phyloP scores from a whole-genome alignment of 2,329 filamentous ascomycete species.

The Xylaria sp. region DNA sequence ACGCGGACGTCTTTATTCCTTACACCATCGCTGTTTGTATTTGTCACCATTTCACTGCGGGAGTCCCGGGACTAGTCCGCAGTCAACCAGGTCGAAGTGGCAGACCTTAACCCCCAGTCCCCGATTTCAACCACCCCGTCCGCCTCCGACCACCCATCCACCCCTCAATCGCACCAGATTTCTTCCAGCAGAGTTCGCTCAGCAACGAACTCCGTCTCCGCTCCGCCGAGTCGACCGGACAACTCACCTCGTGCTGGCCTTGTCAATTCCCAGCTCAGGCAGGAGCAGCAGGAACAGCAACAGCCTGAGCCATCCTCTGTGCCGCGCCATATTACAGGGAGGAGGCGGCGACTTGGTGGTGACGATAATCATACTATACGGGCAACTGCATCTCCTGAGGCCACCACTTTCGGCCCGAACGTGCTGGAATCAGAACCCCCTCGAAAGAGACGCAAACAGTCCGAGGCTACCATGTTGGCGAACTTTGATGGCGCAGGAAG shows the following conservation, averaged over 20 bases:
- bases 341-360: slow-evolving; percentile 47
- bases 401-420: slow-evolving; percentile 20
- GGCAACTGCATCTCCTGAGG: slow-evolving; percentile 23
- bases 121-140: slow-evolving; percentile 49
- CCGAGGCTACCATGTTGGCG: slow-evolving; percentile 56
- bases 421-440: slow-evolving; percentile 27
- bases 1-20: neutral
- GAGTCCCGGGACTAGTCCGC: slow-evolving; percentile 38
- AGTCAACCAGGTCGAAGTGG: slow-evolving; percentile 58
- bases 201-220: slow-evolving; percentile 32
- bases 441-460: slow-evolving; percentile 55
- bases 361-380: slow-evolving; percentile 29
- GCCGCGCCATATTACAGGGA: slow-evolving; percentile 44
- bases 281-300: slow-evolving; percentile 6
- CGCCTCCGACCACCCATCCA: slow-evolving; percentile 62
- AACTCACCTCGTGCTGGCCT: slow-evolving; percentile 13
- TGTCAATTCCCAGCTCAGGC: slow-evolving; percentile 13
- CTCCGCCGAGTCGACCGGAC: slow-evolving; percentile 5
- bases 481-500: slow-evolving; percentile 47
- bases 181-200: slow-evolving; percentile 44
- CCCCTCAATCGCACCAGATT: slow-evolving; percentile 47
- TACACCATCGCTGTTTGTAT: slow-evolving; percentile 6
- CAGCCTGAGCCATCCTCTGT: slow-evolving; percentile 6
- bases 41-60: slow-evolving; percentile 32
- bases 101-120: slow-evolving; percentile 57